Conservation (phyloP, 176 grass and related monocot genomes). For the Ensete ventricosum region DNA sequence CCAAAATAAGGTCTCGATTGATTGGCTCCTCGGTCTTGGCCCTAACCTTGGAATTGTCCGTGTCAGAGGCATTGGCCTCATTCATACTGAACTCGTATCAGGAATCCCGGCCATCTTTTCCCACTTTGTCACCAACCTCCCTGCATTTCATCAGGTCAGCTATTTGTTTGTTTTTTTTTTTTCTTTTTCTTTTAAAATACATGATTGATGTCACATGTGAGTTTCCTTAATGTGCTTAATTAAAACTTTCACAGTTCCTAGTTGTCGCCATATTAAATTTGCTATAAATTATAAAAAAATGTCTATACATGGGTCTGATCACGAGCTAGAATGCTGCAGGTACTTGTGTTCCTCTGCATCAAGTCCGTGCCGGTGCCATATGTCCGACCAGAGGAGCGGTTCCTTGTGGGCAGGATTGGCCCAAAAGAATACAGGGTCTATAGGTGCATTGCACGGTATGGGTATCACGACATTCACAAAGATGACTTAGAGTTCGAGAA, state of each 20-base stretch:
- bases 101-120: slow-evolving; percentile 91
- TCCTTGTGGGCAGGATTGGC: slow-evolving; percentile 80
- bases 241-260: no score
- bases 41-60: slow-evolving; percentile 66
- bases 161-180: background rate
- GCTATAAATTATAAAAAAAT: no score
- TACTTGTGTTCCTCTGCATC: slow-evolving; percentile 87
- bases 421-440: slow-evolving; percentile 80
- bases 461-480: slow-evolving; percentile 77
- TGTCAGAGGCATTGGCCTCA: slow-evolving; percentile 77
- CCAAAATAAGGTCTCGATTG: slow-evolving; percentile 83
- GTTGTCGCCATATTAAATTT: no score
- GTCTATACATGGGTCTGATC: background rate
- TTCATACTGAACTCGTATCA: slow-evolving; percentile 63
- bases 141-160: slow-evolving; percentile 83
- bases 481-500: slow-evolving; percentile 89
- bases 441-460: slow-evolving; percentile 76
- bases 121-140: slow-evolving; percentile 88
- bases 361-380: slow-evolving; percentile 71
- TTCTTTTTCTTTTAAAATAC: background rate
- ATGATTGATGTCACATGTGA: background rate
- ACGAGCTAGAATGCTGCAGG: slow-evolving; percentile 25
- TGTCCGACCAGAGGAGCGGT: slow-evolving; percentile 59
- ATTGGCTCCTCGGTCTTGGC: slow-evolving; percentile 76
- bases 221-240: background rate